A percentile compares a stretch with the other conserved stretches of the same genome.
These are phyloP conservation scores for Pseudopyrenochaeta lycopersici DNA, from an alignment of 2,329 filamentous ascomycete genomes.

Conservation along the genomic window DNA sequence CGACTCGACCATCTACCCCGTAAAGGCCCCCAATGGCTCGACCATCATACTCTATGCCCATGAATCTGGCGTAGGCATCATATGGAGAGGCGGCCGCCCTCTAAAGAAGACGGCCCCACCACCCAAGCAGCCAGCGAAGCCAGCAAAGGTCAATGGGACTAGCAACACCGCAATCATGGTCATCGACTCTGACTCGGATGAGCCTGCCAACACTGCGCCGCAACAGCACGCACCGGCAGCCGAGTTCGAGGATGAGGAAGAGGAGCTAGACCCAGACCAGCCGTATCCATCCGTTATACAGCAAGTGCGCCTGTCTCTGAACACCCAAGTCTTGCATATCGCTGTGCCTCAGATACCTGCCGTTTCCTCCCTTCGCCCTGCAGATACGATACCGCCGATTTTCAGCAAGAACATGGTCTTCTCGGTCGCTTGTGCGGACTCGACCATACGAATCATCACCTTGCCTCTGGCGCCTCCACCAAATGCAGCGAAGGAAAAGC, in stretches of 20 bases:
- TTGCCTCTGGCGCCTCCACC: conserved; percentile 64
- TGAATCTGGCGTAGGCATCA: conserved; percentile 64
- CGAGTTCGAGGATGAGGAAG: conserved; percentile 64
- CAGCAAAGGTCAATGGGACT: conserved; percentile 53
- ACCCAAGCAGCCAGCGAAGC: conserved; percentile 41
- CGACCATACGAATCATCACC: conserved; percentile 63
- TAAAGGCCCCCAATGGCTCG: conserved; percentile 68
- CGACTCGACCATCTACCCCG: conserved; percentile 65
- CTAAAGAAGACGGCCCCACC: conserved; percentile 49
- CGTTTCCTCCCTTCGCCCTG: conserved; percentile 38
- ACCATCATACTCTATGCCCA: conserved; percentile 69
- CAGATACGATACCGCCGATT: conserved; percentile 55
- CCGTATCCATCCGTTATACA: conserved; percentile 65
- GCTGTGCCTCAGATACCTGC: conserved; percentile 56
- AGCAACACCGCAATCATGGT: conserved; percentile 61
- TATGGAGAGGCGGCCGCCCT: conserved; percentile 67
- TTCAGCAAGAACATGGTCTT: conserved; percentile 63
- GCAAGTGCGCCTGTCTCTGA: conserved; percentile 64
- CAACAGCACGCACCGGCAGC: conserved; percentile 36
- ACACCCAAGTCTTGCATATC: conserved; percentile 62
- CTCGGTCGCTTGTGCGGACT: conserved; percentile 65
- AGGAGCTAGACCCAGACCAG: conserved; percentile 65
- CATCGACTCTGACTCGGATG: conserved; percentile 66
- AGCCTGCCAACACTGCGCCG: conserved; percentile 38
- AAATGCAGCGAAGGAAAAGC: conserved; percentile 41